Evolutionary conservation across 495 filamentous ascomycete species (phyloP).

Genomic region (Trichoderma parareesei): DNA sequence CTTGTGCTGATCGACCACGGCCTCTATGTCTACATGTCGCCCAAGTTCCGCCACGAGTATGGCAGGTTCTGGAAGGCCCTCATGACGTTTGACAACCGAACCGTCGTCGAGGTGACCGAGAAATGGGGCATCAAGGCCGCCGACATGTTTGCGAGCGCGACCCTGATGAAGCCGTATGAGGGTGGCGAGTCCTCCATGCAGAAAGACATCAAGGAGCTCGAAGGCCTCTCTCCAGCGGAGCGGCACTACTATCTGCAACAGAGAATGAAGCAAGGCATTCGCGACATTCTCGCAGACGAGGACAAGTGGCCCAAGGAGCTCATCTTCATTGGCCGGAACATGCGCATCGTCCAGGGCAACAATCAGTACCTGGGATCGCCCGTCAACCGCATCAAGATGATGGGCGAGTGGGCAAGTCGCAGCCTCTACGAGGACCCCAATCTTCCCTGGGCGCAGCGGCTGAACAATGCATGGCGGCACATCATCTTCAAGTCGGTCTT

Average conservation of each 20-base stretch:
- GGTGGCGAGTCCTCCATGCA: conserved; percentile 56
- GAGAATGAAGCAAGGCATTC: conserved; percentile 72
- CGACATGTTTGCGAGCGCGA: conserved; percentile 86
- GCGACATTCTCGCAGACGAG: conserved; percentile 79
- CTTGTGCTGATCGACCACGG: conserved; percentile 95
- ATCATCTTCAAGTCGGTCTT: conserved; percentile 72
- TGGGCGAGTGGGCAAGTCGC: conserved; percentile 78
- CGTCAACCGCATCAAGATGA: conserved; percentile 92
- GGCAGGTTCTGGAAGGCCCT: conserved; percentile 87
- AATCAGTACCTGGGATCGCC: conserved; percentile 76
- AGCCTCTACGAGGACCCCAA: conserved; percentile 59
- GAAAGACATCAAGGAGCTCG: conserved; percentile 22
- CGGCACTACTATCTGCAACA: conserved; percentile 79
- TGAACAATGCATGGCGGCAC: conserved; percentile 57
- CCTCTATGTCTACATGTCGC: conserved; percentile 83
- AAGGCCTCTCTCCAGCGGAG: conserved; percentile 52
- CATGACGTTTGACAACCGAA: conserved; percentile 85
- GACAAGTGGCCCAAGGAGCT: conserved; percentile 89
- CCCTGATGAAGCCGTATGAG: conserved; percentile 80
- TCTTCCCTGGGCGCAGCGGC: conserved; percentile 29
- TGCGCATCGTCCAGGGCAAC: conserved; percentile 75
- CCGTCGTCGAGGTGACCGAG: conserved; percentile 57
- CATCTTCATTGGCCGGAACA: conserved; percentile 89
- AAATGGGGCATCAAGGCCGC: conserved; percentile 81
- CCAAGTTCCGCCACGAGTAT: conserved; percentile 82